Base-by-base conservation (phyloP, 768 basidiomycete species). In the Termitomyces sp. region DNA sequence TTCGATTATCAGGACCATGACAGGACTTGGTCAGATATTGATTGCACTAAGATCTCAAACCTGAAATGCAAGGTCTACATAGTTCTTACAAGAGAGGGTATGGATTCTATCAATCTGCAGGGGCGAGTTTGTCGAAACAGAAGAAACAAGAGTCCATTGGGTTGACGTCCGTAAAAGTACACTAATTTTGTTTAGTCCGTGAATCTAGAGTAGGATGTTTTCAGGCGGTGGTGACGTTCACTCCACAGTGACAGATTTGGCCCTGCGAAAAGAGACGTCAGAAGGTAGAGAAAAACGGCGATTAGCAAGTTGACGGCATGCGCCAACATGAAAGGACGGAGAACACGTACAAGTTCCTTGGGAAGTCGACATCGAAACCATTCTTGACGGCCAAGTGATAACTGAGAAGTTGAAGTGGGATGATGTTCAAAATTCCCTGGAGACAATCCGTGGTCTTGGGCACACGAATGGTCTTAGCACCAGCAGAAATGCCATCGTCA, bases 331-430 rank as follows among this genome's bases (percentile, higher is more conserved):
- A 18, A 22, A 31, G 16, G 53, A 54, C 37, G 49, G 44, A 57
- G 55, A 58, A 56, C 34, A 81, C 90, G 66, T 68, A 92, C 88
- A 98, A 77, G 79, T 98, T 98, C 68, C 96, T 81, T 44, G 96
- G 96, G 87, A 97, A 97, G 72, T 99, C 96, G 64, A 98, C 96
- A 70, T 98, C 96, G 63, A 92, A 94, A 33, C 95, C 97, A 69
- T 94, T 94, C 78, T 83, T 89, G 66, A 98, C 87, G 3, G 96
- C 96, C 60, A 99, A 76, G 76, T 98, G 95, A 74, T 99, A 99
- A 62, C 91, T 93, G 58, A 98, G 81, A 60, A 99, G 80, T 71
- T 98, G 97, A 60, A 99, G 80, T 41, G 97, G 97, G 57, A 98
- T 88, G 73, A 99, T 90, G 77, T 98, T 99, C 73, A 99, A 75